phyloP scores from a whole-genome alignment of 1,284 basidiomycete species.

The Austroboletus rostrupii region DNA sequence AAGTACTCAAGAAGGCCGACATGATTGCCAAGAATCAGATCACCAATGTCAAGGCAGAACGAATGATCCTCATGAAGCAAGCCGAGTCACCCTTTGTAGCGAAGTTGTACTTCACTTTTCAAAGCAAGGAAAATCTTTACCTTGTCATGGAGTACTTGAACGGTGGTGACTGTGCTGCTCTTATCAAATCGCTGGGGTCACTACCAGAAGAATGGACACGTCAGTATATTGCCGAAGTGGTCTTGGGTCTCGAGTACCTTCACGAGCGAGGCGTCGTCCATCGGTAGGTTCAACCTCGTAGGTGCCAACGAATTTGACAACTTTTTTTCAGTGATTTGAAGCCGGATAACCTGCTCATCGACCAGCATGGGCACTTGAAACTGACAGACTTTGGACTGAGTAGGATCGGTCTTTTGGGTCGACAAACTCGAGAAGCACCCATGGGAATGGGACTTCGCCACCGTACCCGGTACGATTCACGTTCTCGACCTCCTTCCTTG shows the following conservation, averaged over 20 bases:
- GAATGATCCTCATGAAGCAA: slow-evolving; percentile 99
- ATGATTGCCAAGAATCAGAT: slow-evolving; percentile 99
- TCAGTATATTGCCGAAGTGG: slow-evolving; percentile 95
- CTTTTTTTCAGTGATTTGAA: slow-evolving; percentile 79
- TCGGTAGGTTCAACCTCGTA: slow-evolving; percentile 60
- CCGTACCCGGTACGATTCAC: slow-evolving; percentile 59
- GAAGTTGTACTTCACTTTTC: slow-evolving; percentile 98
- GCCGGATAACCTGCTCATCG: slow-evolving; percentile 96
- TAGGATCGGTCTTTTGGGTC: slow-evolving; percentile 93
- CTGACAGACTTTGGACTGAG: slow-evolving; percentile 98
- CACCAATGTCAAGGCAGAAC: slow-evolving; percentile 98
- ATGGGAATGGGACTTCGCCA: slow-evolving; percentile 50
- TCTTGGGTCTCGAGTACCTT: slow-evolving; percentile 92
- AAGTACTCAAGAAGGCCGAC: slow-evolving; percentile 98
- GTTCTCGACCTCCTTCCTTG: slow-evolving; percentile 75
- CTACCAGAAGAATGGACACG: slow-evolving; percentile 96
- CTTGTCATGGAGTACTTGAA: slow-evolving; percentile 98
- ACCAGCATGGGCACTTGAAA: slow-evolving; percentile 93
- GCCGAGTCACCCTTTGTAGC: slow-evolving; percentile 99
- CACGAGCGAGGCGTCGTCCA: slow-evolving; percentile 94
- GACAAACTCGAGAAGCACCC: slow-evolving; percentile 84
- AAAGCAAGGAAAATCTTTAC: slow-evolving; percentile 98
- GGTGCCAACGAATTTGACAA: slow-evolving; percentile 7
- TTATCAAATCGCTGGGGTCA: slow-evolving; percentile 93
- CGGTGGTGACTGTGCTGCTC: slow-evolving; percentile 94